Conservation (phyloP, 768 basidiomycete species). For the Rhodotorula diobovata region DNA sequence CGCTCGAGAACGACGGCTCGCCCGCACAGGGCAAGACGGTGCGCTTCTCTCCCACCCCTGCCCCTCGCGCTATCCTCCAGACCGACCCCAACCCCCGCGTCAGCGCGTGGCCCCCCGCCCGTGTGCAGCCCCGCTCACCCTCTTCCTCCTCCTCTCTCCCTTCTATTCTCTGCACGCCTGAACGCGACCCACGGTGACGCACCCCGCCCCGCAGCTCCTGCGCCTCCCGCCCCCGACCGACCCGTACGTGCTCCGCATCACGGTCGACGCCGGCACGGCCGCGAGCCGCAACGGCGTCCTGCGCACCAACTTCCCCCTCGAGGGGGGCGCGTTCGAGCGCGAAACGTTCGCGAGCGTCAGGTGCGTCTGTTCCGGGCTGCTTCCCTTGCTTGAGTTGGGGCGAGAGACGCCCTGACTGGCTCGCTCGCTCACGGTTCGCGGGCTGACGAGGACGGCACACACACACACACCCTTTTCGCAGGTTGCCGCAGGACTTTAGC, state of each 20-base stretch:
- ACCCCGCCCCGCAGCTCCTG: slow-evolving; percentile 74
- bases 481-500: slow-evolving; percentile 77
- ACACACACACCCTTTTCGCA: slow-evolving; percentile 43
- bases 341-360: slow-evolving; percentile 67
- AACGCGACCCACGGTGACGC: no score
- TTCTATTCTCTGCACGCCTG: no score
- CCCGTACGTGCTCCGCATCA: slow-evolving; percentile 79
- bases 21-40: slow-evolving; percentile 80
- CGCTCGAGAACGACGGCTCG: slow-evolving; percentile 82
- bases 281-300: slow-evolving; percentile 85
- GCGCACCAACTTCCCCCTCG: slow-evolving; percentile 93
- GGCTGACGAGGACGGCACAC: background rate
- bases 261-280: slow-evolving; percentile 84
- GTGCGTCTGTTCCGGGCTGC: slow-evolving; percentile 53
- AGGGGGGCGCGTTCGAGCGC: slow-evolving; percentile 79
- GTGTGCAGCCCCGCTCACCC: background rate
- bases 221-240: slow-evolving; percentile 82
- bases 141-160: background rate
- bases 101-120: no score
- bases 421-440: no score
- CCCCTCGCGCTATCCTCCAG: background rate
- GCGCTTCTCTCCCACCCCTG: slow-evolving; percentile 45
- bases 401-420: no score
- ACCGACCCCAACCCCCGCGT: background rate
- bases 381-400: no score